These are phyloP conservation scores for Conticribra weissflogii DNA, from an alignment of 108 stramenopile genomes.

Conservation along the genomic window DNA sequence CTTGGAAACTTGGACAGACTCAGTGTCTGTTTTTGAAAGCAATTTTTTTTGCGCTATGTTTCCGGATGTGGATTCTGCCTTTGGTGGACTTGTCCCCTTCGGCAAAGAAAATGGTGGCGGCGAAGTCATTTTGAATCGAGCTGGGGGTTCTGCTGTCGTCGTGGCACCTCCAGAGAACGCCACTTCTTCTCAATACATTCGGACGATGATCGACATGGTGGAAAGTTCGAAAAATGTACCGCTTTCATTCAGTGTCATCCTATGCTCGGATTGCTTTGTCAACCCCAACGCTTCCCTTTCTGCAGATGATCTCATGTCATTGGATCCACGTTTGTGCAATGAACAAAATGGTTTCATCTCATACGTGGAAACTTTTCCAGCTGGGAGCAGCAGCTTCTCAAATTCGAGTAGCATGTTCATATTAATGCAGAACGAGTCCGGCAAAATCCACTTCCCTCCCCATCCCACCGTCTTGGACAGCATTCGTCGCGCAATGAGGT, in stretches of 20 bases:
- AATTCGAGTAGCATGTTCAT: constrained; percentile 67
- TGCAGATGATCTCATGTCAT: constrained; percentile 51
- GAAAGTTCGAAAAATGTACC: constrained; percentile 53
- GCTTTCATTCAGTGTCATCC: constrained; percentile 72
- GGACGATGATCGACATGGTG: constrained; percentile 66
- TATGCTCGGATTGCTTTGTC: constrained; percentile 67
- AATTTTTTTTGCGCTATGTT: constrained; percentile 80
- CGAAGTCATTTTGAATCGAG: constrained; percentile 42
- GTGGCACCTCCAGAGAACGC: constrained; percentile 72
- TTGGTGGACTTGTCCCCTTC: constrained; percentile 76
- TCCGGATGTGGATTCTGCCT: constrained; percentile 69
- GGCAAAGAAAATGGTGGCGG: constrained; percentile 54
- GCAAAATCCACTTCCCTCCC: constrained; percentile 39
- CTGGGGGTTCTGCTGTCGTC: constrained; percentile 66
- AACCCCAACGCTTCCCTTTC: constrained; percentile 49
- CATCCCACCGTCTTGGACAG: constrained; percentile 45
- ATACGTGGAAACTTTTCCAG: constrained; percentile 55
- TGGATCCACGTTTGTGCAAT: constrained; percentile 74
- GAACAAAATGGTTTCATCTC: constrained; percentile 50
- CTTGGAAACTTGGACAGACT: constrained; percentile 73
- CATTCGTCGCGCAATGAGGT: constrained; percentile 50
- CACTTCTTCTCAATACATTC: constrained; percentile 70
- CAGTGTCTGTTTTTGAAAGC: constrained; percentile 53
- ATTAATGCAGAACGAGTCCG: constrained; percentile 68
- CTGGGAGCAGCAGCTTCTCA: constrained; percentile 55